Evolutionary conservation across 768 basidiomycete genomes (phyloP).

Genomic region (Lentinula boryana): DNA sequence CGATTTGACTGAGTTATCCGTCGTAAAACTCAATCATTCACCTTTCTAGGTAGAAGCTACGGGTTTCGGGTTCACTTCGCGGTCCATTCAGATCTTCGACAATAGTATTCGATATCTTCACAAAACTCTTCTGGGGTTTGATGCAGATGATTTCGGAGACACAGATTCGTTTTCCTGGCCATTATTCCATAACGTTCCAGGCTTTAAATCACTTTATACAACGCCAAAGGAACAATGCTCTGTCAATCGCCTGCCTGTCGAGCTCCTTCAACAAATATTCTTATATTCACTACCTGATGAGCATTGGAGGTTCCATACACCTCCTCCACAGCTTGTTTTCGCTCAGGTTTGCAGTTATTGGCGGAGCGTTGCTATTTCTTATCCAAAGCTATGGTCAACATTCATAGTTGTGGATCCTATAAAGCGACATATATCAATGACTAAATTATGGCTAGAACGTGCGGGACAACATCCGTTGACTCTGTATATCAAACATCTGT

Average conservation of each 20-base stretch:
- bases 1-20: too few relatives aligned
- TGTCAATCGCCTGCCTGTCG: neutral
- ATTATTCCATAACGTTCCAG: neutral
- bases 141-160: neutral
- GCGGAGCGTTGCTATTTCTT: neutral
- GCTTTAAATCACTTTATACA: neutral
- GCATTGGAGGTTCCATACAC: neutral
- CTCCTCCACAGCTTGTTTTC: neutral
- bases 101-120: neutral
- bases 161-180: neutral
- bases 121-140: neutral
- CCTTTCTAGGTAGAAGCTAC: neutral
- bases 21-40: neutral
- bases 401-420: neutral
- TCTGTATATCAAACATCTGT: neutral
- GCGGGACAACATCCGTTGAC: neutral
- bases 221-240: neutral
- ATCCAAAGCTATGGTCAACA: neutral
- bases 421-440: neutral
- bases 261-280: constrained; percentile 4
- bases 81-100: neutral
- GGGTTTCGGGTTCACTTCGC: neutral
- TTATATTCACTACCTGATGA: neutral
- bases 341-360: constrained; percentile 1
- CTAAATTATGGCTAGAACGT: neutral